Base-by-base conservation (phyloP, 2,329 filamentous ascomycete genomes). In the Trichoderma aggressivum region DNA sequence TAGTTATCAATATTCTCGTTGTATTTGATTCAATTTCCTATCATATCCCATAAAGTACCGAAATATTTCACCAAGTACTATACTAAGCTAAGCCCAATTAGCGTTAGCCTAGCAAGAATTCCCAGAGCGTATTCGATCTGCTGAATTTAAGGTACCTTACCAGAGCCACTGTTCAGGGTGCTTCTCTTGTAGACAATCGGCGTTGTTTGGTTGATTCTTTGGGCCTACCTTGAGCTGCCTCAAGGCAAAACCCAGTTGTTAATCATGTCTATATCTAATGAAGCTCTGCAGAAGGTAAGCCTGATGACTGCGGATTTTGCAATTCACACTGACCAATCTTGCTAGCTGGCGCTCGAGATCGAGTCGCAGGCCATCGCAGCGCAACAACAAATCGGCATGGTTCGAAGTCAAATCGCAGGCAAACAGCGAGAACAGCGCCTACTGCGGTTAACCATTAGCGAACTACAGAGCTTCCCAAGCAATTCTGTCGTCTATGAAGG, bases 351-450 rank as follows among this genome's bases (percentile, higher is more conserved):
- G 77, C 92, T 93, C 81, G 96, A 98, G 84, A 98, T 98, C 78
- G 94, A 98, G 83, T 90, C 91, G 74, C 96, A 97, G 81, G 94
- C 94, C 16, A 84, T 93, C 53, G 91, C 91, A 73, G 93, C 96
- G 18, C 94, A 97, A 82, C 94, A 98, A 83, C 94, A 98, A 82
- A 95, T 98, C 79, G 88, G 89, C 74, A 87, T 97, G 72, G 93
- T 95, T 73, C 92, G 92, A 77, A 89, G 92, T 12, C 94, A 98
- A 81, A 92, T 97, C 75, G 88, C 90, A 8, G 86, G 90, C 72
- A 97, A 97, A 83, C 93, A 95, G 81, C 90, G 94, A 71, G 95
- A 98, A 80, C 90, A 92, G 79, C 93, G 96, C 58, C 90, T 98
- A 82, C 87, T 97, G 55, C 92, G 97, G 81, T 85, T 99, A 74